A percentile compares a stretch with the other conserved stretches of the same genome.
Evolutionary conservation across 2,329 filamentous ascomycete species (phyloP).

Genomic region (Colletotrichum spaethianum): DNA sequence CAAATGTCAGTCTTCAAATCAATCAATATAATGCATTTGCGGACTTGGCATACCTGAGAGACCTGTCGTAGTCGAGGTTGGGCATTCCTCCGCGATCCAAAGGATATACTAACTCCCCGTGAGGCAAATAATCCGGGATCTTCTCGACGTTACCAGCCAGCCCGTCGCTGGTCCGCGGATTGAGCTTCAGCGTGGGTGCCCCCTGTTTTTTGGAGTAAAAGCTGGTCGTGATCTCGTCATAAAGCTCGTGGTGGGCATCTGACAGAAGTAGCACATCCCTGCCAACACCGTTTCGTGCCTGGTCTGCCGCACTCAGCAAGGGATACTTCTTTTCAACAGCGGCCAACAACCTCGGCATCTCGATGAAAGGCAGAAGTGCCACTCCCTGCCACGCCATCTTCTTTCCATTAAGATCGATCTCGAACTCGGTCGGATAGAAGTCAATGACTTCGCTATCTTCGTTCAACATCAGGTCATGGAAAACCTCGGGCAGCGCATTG

Average conservation of each 20-base stretch:
- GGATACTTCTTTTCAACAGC: conserved; percentile 90
- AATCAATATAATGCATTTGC: not conserved
- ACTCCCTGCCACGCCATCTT: conserved; percentile 99
- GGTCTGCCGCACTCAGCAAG: conserved; percentile 82
- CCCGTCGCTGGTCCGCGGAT: conserved; percentile 82
- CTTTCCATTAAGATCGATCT: conserved; percentile 95
- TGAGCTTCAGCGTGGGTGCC: conserved; percentile 76
- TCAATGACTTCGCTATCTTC: conserved; percentile 93
- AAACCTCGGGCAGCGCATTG: conserved; percentile 89
- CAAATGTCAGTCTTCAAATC: conserved; percentile 47
- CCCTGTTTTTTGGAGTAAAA: conserved; percentile 95
- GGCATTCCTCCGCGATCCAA: conserved; percentile 80
- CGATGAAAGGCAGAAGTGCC: conserved; percentile 93
- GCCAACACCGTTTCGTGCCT: conserved; percentile 83
- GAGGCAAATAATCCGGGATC: conserved; percentile 86
- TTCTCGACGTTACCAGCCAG: conserved; percentile 86
- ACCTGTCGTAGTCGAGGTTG: conserved; percentile 86
- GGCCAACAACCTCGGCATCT: conserved; percentile 85
- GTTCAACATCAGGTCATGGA: conserved; percentile 92
- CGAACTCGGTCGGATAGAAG: conserved; percentile 96
- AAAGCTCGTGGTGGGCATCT: conserved; percentile 83
- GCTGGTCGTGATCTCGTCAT: conserved; percentile 84
- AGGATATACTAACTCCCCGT: conserved; percentile 84
- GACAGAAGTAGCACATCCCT: conserved; percentile 88
- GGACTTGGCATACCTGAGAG: conserved; percentile 77